Evolutionary conservation across 257 asterid genomes (phyloP).

Genomic region (Solanum piurae): DNA sequence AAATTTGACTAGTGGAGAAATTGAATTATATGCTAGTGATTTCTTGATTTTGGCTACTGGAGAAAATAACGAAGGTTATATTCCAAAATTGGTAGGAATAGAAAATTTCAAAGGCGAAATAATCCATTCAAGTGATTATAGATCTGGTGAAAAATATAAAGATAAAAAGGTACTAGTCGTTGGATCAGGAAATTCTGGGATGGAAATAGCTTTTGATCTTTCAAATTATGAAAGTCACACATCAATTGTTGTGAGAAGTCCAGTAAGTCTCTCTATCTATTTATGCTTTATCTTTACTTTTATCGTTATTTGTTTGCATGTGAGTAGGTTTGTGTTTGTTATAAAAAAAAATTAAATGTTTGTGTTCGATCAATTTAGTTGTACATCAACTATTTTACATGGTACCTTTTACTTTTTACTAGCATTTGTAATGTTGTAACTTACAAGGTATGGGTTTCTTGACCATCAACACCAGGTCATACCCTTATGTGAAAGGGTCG

Average conservation of each 20-base stretch:
- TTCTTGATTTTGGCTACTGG: slow-evolving; percentile 46
- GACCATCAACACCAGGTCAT: neutral
- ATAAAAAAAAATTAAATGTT: neutral
- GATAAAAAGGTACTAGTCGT: slow-evolving; percentile 33
- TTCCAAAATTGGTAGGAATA: slow-evolving; percentile 23
- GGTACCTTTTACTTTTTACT: neutral
- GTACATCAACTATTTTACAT: neutral
- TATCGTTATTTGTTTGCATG: neutral
- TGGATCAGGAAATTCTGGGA: slow-evolving; percentile 60
- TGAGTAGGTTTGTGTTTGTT: neutral
- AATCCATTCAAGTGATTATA: slow-evolving; percentile 27
- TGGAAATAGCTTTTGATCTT: slow-evolving; percentile 60
- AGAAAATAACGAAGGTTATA: slow-evolving; percentile 26
- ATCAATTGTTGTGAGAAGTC: slow-evolving; percentile 34
- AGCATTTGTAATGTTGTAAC: neutral
- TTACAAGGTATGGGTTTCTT: no score
- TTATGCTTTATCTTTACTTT: neutral
- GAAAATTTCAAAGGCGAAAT: slow-evolving; percentile 23
- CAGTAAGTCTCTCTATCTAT: neutral
- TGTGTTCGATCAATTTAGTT: neutral
- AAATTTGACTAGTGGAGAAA: neutral
- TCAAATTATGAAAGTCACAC: slow-evolving; percentile 27
- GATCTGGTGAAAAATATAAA: slow-evolving; percentile 13
- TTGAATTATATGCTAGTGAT: slow-evolving; percentile 9
- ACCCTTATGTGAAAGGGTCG: neutral